Conservation (phyloP, 352 stramenopile species). For the Phytophthora meadii region DNA sequence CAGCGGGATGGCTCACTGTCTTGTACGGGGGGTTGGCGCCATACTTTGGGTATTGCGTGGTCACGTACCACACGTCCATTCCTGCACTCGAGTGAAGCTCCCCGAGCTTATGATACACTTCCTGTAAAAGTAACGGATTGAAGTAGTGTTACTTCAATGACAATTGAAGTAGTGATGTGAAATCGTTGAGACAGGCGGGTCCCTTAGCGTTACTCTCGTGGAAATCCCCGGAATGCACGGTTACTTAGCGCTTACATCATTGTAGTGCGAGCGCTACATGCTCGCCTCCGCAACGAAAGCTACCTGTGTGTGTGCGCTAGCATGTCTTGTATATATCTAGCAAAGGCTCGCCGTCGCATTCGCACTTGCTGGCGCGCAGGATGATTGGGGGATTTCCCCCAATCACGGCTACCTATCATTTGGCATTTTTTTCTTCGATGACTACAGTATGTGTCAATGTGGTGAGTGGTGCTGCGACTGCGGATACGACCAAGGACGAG, state of each 20-base stretch:
- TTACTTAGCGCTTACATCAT: too few species aligned
- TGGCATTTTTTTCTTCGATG: slow-evolving; percentile 24
- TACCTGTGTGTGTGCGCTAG: too few species aligned
- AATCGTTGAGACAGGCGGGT: too few species aligned
- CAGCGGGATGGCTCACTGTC: slow-evolving; percentile 55
- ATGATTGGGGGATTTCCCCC: too few species aligned
- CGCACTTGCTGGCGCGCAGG: too few species aligned
- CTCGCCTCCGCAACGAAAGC: too few species aligned
- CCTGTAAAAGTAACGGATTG: slow-evolving; percentile 2
- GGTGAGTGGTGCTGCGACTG: slow-evolving; percentile 6
- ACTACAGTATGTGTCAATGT: slow-evolving; percentile 46
- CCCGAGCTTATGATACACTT: slow-evolving; percentile 15
- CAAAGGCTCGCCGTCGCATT: too few species aligned
- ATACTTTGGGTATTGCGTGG: slow-evolving; percentile 62
- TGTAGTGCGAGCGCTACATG: too few species aligned
- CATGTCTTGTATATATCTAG: too few species aligned
- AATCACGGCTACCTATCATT: too few species aligned
- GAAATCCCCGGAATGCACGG: too few species aligned
- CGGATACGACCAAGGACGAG: slow-evolving; percentile 21
- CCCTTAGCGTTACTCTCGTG: too few species aligned
- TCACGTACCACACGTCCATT: slow-evolving; percentile 83
- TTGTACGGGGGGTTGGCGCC: slow-evolving; percentile 67
- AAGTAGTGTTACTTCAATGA: not conserved
- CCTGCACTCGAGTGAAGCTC: not conserved
- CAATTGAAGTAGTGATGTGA: slow-evolving; percentile 1